Percentiles rank a stretch among this genome's conserved stretches.
Evolutionary conservation across 352 stramenopile genomes (phyloP).

Genomic region (Thraustotheca clavata): DNA sequence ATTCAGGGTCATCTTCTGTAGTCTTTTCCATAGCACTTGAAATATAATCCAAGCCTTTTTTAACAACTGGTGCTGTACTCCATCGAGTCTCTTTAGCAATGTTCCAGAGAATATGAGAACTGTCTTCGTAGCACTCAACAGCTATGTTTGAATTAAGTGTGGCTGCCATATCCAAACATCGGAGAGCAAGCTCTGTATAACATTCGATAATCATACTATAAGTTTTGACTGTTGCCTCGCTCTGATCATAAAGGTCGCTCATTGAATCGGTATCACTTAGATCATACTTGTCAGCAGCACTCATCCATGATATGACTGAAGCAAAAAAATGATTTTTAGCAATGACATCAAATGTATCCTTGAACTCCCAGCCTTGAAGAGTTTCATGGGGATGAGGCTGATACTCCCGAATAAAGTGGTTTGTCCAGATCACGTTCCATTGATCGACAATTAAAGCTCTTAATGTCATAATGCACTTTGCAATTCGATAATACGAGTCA

Average conservation of each 20-base stretch:
- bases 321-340: neutral
- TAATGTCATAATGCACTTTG: neutral
- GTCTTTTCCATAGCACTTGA: neutral
- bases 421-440: conserved; percentile 11
- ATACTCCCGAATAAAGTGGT: neutral
- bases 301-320: conserved; percentile 5
- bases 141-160: conserved; percentile 30
- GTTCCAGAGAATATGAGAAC: conserved; percentile 66
- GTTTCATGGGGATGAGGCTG: neutral
- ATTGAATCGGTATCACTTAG: neutral
- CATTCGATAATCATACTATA: conserved; percentile 37
- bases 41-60: conserved; percentile 15
- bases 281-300: neutral
- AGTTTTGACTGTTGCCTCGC: conserved; percentile 34
- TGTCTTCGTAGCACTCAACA: conserved; percentile 63
- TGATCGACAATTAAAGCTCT: conserved; percentile 14
- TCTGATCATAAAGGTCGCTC: neutral
- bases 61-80: too few species aligned
- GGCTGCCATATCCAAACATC: conserved; percentile 58
- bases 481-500: conserved; percentile 1
- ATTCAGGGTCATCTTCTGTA: neutral
- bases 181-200: conserved; percentile 51
- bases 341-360: conserved; percentile 6
- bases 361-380: neutral
- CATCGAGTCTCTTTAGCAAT: too few species aligned